These are phyloP conservation scores for Starmerella cellae DNA, from an alignment of 805 yeast genomes.

Conservation along the genomic window DNA sequence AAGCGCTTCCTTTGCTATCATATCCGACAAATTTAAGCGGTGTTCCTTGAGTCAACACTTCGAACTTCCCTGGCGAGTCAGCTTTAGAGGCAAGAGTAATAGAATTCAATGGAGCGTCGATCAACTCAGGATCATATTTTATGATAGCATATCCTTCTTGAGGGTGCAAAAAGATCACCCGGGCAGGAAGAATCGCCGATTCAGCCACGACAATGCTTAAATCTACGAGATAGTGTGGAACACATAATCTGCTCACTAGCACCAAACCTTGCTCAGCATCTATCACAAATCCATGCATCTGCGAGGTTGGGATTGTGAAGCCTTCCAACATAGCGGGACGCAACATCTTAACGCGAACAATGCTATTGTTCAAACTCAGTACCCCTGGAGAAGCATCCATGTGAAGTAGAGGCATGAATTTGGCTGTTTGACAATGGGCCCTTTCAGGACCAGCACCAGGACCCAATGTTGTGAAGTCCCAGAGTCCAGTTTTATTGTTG, in stretches of 20 bases:
- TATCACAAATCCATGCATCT: slow-evolving; percentile 64
- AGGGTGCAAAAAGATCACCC: slow-evolving; percentile 75
- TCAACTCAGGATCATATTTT: slow-evolving; percentile 64
- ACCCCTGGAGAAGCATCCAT: slow-evolving; percentile 40
- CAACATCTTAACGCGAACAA: slow-evolving; percentile 55
- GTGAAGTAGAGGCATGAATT: slow-evolving; percentile 29
- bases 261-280: slow-evolving; percentile 73
- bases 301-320: slow-evolving; percentile 45
- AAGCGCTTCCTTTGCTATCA: slow-evolving; percentile 53
- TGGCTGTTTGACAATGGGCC: slow-evolving; percentile 48
- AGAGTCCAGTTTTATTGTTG: slow-evolving; percentile 41
- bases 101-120: slow-evolving; percentile 55
- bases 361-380: slow-evolving; percentile 20
- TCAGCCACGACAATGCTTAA: slow-evolving; percentile 72
- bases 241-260: slow-evolving; percentile 59
- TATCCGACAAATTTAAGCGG: slow-evolving; percentile 68
- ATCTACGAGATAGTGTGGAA: slow-evolving; percentile 75
- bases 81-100: slow-evolving; percentile 33
- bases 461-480: slow-evolving; percentile 42
- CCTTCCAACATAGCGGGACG: slow-evolving; percentile 68
- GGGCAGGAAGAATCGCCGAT: slow-evolving; percentile 64
- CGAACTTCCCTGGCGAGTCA: neutral
- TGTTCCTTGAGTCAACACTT: slow-evolving; percentile 52
- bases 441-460: slow-evolving; percentile 45
- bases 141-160: slow-evolving; percentile 73